These are phyloP conservation scores for Apiospora malaysiana DNA, from an alignment of 2,329 filamentous ascomycete genomes.

Conservation along the genomic window DNA sequence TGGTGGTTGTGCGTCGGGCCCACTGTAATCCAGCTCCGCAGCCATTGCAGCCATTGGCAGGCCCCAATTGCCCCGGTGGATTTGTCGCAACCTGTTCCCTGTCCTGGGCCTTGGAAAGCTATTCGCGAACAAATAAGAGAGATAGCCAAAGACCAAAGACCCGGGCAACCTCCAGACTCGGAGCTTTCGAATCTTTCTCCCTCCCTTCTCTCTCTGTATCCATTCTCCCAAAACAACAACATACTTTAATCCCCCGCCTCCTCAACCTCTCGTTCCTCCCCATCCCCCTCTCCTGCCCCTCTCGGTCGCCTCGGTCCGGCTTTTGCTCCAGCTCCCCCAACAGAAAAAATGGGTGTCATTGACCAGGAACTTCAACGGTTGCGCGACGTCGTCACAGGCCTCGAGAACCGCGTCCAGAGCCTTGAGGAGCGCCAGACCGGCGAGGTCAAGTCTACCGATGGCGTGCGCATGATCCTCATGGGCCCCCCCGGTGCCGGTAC, in stretches of 20 bases:
- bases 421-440: conserved; percentile 77
- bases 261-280: conserved; percentile 26
- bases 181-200: conserved; percentile 26
- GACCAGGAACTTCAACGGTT: conserved; percentile 85
- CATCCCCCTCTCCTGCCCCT: conserved; percentile 26
- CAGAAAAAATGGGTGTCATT: conserved; percentile 81
- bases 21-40: conserved; percentile 19
- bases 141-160: background rate
- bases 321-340: conserved; percentile 21
- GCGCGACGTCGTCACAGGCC: conserved; percentile 80
- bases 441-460: conserved; percentile 60
- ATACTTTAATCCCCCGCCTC: conserved; percentile 28
- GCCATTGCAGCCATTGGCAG: conserved; percentile 22
- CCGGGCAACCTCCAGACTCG: conserved; percentile 15
- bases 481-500: conserved; percentile 95
- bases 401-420: conserved; percentile 85
- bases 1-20: conserved; percentile 5
- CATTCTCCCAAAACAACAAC: background rate
- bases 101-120: conserved; percentile 15
- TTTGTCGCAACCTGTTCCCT: conserved; percentile 36
- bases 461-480: conserved; percentile 96
- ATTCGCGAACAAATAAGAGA: conserved; percentile 18
- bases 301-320: conserved; percentile 33
- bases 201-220: conserved; percentile 27
- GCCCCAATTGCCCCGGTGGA: conserved; percentile 22